A percentile compares a stretch with the other conserved stretches of the same genome.
phyloP scores from a whole-genome alignment of 768 basidiomycete genomes.

The Pleurotus djamor region DNA sequence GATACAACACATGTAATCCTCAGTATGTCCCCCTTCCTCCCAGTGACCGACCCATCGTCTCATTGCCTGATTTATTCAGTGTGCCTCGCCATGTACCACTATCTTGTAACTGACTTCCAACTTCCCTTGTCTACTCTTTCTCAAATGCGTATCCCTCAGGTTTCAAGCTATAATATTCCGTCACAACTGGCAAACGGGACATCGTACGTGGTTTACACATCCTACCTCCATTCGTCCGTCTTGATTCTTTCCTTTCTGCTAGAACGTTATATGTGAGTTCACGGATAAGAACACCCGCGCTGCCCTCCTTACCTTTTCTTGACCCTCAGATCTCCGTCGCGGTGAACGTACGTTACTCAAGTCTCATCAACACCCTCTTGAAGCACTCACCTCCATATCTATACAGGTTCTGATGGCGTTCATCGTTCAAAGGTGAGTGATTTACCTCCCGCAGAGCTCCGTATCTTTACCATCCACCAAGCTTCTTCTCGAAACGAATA shows the following conservation, averaged over 20 bases:
- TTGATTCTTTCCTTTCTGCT: constrained; percentile 3
- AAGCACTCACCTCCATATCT: background rate
- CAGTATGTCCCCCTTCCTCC: constrained; percentile 22
- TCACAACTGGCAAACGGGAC: constrained; percentile 27
- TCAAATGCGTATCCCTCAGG: constrained; percentile 18
- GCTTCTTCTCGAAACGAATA: constrained; percentile 39
- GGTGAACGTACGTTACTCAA: constrained; percentile 29
- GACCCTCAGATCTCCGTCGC: constrained; percentile 29
- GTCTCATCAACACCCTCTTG: background rate
- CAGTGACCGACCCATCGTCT: too few relatives aligned
- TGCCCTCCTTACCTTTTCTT: background rate
- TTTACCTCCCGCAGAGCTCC: background rate
- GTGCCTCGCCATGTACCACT: constrained; percentile 39
- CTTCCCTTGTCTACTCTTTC: background rate
- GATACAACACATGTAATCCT: constrained; percentile 39
- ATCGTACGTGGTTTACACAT: constrained; percentile 26
- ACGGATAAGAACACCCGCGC: background rate
- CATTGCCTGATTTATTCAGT: constrained; percentile 18
- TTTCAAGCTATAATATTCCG: constrained; percentile 32
- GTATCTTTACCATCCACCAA: constrained; percentile 8
- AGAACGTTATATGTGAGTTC: constrained; percentile 33
- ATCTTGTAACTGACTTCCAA: constrained; percentile 28
- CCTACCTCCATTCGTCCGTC: background rate
- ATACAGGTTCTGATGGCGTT: constrained; percentile 37
- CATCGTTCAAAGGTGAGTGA: constrained; percentile 36